phyloP scores from a whole-genome alignment of 1,139 yeast genomes.

The Hyphopichia wangnamkhiaoensis region DNA sequence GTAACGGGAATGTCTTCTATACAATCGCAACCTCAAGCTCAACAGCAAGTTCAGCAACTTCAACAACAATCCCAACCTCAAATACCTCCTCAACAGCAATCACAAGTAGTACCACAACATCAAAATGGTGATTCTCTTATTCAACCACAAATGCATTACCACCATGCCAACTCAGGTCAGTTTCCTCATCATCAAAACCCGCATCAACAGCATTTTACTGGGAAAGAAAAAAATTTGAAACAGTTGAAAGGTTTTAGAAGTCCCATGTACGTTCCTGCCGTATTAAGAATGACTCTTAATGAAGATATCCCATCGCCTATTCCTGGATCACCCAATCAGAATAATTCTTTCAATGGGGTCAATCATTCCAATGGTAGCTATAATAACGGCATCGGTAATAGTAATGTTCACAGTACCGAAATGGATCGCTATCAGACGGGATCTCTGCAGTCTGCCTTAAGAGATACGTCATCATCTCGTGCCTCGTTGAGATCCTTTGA shows the following conservation, averaged over 20 bases:
- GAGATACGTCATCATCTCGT: slow-evolving; percentile 14
- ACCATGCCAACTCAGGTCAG: background rate
- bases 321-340: slow-evolving; percentile 8
- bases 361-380: background rate
- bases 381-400: background rate
- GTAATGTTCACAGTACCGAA: background rate
- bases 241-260: slow-evolving; percentile 74
- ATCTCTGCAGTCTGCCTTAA: background rate
- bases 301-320: slow-evolving; percentile 10
- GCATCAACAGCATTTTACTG: background rate
- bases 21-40: background rate
- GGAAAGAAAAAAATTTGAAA: slow-evolving; percentile 33
- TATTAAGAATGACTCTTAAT: slow-evolving; percentile 54
- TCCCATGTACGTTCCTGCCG: slow-evolving; percentile 91
- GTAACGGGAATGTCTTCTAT: slow-evolving; percentile 3
- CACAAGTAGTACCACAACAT: slow-evolving; percentile 9
- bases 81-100: slow-evolving; percentile 11
- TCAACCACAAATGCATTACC: slow-evolving; percentile 5
- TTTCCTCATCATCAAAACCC: slow-evolving; percentile 3
- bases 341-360: background rate
- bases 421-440: background rate
- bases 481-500: slow-evolving; percentile 39
- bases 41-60: slow-evolving; percentile 4
- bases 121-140: slow-evolving; percentile 3
- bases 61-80: slow-evolving; percentile 10